Percentiles rank a stretch among this genome's conserved stretches.
These are phyloP conservation scores for Paragyromitra xinjiangensis DNA, from an alignment of 495 filamentous ascomycete species.

Conservation along the genomic window DNA sequence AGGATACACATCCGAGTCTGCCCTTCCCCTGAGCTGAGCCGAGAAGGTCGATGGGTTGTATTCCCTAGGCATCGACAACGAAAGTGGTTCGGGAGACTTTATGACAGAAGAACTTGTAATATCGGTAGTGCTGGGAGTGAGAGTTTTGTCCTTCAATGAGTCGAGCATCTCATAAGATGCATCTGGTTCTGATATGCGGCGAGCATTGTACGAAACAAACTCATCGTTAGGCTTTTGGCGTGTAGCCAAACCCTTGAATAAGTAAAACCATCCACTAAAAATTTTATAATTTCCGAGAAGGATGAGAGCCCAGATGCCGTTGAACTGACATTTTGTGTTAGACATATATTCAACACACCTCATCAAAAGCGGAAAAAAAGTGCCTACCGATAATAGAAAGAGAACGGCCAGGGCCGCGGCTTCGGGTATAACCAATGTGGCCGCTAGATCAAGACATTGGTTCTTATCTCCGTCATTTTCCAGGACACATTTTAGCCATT, in stretches of 20 bases:
- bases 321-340: conserved; percentile 65
- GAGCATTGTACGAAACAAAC: conserved; percentile 88
- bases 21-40: conserved; percentile 52
- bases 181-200: conserved; percentile 68
- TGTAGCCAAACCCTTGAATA: conserved; percentile 64
- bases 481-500: conserved; percentile 78
- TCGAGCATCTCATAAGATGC: conserved; percentile 84
- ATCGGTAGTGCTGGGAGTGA: conserved; percentile 23
- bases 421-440: conserved; percentile 71
- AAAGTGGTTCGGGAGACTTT: conserved; percentile 51
- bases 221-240: conserved; percentile 65
- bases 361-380: conserved; percentile 37
- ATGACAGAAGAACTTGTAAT: conserved; percentile 37
- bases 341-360: conserved; percentile 14
- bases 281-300: conserved; percentile 83
- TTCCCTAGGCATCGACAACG: conserved; percentile 51
- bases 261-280: conserved; percentile 81
- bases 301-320: conserved; percentile 84
- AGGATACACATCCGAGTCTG: conserved; percentile 42
- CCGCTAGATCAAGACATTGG: conserved; percentile 68
- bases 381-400: conserved; percentile 75
- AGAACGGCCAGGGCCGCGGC: conserved; percentile 82
- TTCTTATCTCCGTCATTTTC: conserved; percentile 68
- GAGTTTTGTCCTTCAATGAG: conserved; percentile 40
- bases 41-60: conserved; percentile 56